Conservation (phyloP, 2,329 filamentous ascomycete genomes). For the Calonectria pteridis region DNA sequence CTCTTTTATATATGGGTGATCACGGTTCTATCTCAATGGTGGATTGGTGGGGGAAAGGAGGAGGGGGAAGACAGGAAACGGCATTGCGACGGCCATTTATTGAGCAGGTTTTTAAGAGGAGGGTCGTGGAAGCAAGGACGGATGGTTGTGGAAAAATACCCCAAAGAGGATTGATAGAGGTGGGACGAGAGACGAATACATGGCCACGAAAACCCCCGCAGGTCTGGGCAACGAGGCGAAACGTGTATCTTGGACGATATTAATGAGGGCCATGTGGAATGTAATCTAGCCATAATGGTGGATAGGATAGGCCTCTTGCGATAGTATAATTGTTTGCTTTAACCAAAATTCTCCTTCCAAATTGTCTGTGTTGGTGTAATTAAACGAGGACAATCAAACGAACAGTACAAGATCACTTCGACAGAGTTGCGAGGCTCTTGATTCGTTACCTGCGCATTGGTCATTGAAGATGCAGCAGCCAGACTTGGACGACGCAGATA, state of each 20-base stretch:
- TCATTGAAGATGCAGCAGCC: not conserved
- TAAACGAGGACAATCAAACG: not conserved
- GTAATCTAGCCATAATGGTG: slow-evolving; percentile 3
- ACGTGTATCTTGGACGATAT: slow-evolving; percentile 16
- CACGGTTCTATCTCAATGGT: slow-evolving; percentile 8
- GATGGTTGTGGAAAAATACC: slow-evolving; percentile 24
- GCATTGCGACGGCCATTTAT: not conserved
- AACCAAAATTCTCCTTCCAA: not conserved
- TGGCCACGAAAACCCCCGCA: slow-evolving; percentile 19
- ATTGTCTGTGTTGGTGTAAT: not conserved
- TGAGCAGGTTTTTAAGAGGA: not conserved
- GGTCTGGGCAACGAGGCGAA: slow-evolving; percentile 19
- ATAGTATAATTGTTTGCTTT: slow-evolving; percentile 17
- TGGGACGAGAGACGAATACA: slow-evolving; percentile 16
- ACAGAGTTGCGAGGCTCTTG: not conserved
- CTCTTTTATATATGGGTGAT: slow-evolving; percentile 16
- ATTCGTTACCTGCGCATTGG: not conserved
- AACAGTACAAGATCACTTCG: not conserved
- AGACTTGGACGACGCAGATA: not conserved
- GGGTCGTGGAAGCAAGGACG: not conserved
- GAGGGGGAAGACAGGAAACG: not conserved
- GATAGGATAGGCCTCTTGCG: slow-evolving; percentile 9
- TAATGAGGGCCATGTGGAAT: slow-evolving; percentile 19
- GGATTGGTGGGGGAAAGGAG: not conserved
- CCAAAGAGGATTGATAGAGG: slow-evolving; percentile 20